Evolutionary conservation across 2,329 filamentous ascomycete genomes (phyloP).

Genomic region (Cladophialophora bantiana): DNA sequence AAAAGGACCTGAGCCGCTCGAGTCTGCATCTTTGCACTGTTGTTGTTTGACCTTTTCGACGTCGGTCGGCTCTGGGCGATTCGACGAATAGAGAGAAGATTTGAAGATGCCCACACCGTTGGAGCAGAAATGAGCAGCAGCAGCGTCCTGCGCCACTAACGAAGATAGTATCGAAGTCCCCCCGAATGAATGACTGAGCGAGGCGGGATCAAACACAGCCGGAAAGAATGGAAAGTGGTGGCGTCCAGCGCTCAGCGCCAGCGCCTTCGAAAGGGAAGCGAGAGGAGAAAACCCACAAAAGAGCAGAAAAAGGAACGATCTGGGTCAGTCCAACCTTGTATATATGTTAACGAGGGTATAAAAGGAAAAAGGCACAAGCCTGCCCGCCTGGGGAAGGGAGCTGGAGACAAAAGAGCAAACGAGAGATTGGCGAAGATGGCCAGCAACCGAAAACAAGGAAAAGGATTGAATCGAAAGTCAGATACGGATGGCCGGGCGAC

Average conservation of each 20-base stretch:
- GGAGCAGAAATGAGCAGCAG: neutral
- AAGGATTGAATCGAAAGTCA: conserved; percentile 5
- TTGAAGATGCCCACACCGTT: neutral
- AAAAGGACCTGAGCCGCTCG: conserved; percentile 32
- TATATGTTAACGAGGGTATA: conserved; percentile 25
- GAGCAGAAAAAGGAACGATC: conserved; percentile 23
- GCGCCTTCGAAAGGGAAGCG: conserved; percentile 23
- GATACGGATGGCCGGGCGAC: conserved; percentile 11
- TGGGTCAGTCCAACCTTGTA: conserved; percentile 25
- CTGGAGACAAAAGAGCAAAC: conserved; percentile 11
- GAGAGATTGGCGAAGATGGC: conserved; percentile 23
- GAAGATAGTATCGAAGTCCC: neutral
- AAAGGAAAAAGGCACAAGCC: conserved; percentile 16
- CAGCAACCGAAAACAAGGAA: conserved; percentile 5
- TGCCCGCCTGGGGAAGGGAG: conserved; percentile 11
- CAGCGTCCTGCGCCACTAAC: conserved; percentile 2
- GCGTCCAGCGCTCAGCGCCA: conserved; percentile 38
- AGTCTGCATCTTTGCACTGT: conserved; percentile 26
- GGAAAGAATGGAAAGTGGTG: conserved; percentile 16
- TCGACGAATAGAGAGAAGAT: neutral
- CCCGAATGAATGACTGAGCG: neutral
- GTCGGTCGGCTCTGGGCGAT: neutral
- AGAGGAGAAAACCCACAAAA: conserved; percentile 12
- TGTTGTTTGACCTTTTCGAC: neutral
- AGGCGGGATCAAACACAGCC: neutral